Evolutionary conservation across 257 asterid species (phyloP).

Genomic region (Leonotis leonurus): DNA sequence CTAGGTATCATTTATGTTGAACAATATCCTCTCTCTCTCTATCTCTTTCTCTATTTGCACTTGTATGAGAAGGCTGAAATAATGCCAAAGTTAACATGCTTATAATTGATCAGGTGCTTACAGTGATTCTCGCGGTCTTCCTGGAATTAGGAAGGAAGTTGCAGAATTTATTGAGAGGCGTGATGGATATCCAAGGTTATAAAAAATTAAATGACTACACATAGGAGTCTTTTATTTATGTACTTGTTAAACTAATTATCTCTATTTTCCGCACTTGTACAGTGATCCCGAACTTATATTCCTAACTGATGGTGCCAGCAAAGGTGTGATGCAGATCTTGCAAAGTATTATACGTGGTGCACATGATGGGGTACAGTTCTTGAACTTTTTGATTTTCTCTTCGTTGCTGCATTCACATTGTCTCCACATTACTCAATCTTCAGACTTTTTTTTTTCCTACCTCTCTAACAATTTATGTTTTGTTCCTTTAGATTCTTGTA

Average conservation of each 20-base stretch:
- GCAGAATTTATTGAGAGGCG: slow-evolving; percentile 96
- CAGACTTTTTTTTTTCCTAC: not conserved
- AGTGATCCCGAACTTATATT: slow-evolving; percentile 97
- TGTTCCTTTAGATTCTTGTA: slow-evolving; percentile 58
- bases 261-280: slow-evolving; percentile 23
- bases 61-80: not conserved
- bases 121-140: slow-evolving; percentile 95
- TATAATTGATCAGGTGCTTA: slow-evolving; percentile 73
- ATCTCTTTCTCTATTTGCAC: not conserved
- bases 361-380: slow-evolving; percentile 65
- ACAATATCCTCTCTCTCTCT: not conserved
- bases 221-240: not conserved
- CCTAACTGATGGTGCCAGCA: slow-evolving; percentile 98
- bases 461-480: not conserved
- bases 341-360: slow-evolving; percentile 56
- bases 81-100: not conserved
- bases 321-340: slow-evolving; percentile 95
- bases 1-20: slow-evolving; percentile 56
- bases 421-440: not conserved
- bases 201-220: slow-evolving; percentile 1
- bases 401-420: not conserved
- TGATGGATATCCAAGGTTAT: slow-evolving; percentile 96
- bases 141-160: slow-evolving; percentile 91
- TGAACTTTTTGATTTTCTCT: not conserved
- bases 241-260: slow-evolving; percentile 17